Conservation (phyloP, 2,329 filamentous ascomycete genomes). For the Xylaria sp. region DNA sequence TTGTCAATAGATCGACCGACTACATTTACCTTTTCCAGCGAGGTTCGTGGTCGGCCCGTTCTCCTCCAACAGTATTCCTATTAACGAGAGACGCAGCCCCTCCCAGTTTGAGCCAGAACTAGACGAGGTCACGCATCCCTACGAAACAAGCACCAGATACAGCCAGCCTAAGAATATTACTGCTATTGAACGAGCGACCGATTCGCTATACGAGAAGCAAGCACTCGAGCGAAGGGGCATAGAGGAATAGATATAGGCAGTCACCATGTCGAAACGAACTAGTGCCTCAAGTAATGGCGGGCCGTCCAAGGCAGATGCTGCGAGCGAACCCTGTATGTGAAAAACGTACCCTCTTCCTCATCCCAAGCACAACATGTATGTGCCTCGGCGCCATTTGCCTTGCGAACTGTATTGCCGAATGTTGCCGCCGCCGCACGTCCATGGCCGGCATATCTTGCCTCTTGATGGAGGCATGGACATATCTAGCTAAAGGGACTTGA, state of each 20-base stretch:
- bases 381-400: background rate
- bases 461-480: background rate
- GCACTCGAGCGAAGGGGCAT: slow-evolving; percentile 1
- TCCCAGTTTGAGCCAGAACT: background rate
- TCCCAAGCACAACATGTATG: slow-evolving; percentile 6
- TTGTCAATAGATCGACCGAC: background rate
- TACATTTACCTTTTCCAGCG: background rate
- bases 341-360: slow-evolving; percentile 6
- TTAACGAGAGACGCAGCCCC: background rate
- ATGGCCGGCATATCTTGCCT: background rate
- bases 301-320: slow-evolving; percentile 55
- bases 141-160: background rate
- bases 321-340: slow-evolving; percentile 57
- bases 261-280: slow-evolving; percentile 72
- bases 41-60: background rate
- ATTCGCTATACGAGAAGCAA: slow-evolving; percentile 1
- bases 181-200: background rate
- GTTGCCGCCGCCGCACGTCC: background rate
- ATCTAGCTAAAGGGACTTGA: background rate
- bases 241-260: slow-evolving; percentile 14
- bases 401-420: background rate
- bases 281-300: slow-evolving; percentile 61
- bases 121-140: slow-evolving; percentile 9
- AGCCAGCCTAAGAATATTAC: background rate
- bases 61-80: background rate